Base-by-base conservation (phyloP, 805 yeast genomes). In the Tetrapisispora fleetii region DNA sequence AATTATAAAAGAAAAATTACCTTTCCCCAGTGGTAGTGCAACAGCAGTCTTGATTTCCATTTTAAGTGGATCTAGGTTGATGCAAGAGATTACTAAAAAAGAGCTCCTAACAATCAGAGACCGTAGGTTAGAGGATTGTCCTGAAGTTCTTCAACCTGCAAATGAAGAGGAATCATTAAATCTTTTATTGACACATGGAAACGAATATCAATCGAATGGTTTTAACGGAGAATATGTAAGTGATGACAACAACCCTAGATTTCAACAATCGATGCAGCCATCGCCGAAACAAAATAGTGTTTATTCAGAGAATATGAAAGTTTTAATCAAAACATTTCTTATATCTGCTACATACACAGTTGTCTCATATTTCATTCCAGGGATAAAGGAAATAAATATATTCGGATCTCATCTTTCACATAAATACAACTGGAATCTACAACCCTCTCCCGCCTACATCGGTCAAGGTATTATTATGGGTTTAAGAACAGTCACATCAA, bases 381-480 rank as follows among this genome's bases (percentile, higher is more conserved):
- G 77, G 14, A 57, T 93, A 13, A 74, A 79, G 46, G 70, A 70
- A 38, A 57, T 93, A 7, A 97, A 97, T 0, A 59, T 91, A 1
- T 85, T 91, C 63, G 98, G 98, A 0, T 37, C 56, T 0, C 58
- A 60, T 41, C 67, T 87, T 18, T 85, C 95, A 0, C 58, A 67
- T 19, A 66, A 72, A 17, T 85, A 86, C 65, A 73, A 85, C 42
- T 86, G 97, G 93, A 81, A 84, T 50, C 77, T 93, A 51, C 96
- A 93, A 63, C 96, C 96, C 0, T 88, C 96, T 0, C 99, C 99
- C 0, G 98, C 98, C 0, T 91, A 91, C 62, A 77, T 93, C 35
- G 99, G 99, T 2, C 99, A 91, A 66, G 99, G 99, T 4, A 88
- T 93, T 38, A 91, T 91, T 49, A 91, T 91, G 99, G 99, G 99